Evolutionary conservation across 2,329 filamentous ascomycete genomes (phyloP), one percentile per base, ranked within the genome.

Genomic region (Cercospora janseana): DNA sequence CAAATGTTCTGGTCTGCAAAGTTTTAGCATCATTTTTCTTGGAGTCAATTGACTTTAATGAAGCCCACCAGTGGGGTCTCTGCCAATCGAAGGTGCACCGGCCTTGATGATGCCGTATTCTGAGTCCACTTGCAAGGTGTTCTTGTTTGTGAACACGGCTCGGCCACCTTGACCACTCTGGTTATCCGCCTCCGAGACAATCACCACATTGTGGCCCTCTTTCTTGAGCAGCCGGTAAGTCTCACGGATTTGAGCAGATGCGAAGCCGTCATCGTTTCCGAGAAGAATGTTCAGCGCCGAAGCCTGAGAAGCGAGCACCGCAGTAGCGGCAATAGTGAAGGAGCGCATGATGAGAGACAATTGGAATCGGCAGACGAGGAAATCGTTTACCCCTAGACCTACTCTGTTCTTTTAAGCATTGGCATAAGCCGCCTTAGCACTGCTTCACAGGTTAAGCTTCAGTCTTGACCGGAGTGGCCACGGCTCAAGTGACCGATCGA

Each of bases 1-100:
- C 77, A 82, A 55, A 82, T 79, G 52, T 79, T 72, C 45, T 68
- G 68, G 49, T 81, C 76, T 15, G 64, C 4, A 13, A 2, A 13
- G 26, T 10, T 13, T 27, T 27, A 26, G 18, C n/a, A 13, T 47
- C 6, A 13, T 16, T 15, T 24, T 15, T 6, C 6, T 23, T 32
- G 23, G 4, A 31, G 28, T 31, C n/a, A n/a, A 31, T 31, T 12
- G 12, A 31, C 6, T 13, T 31, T 31, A 31, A 31, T 10, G 20
- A n/a, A 40, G 12, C 27, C 26, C 16, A 44, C 47, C 34, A 20
- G 31, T 61, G 9, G 77, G 78, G 56, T 81, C 78, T 12, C 66
- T 69, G 37, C 80, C 79, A 18, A 79, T 57, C 0, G 74, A 73
- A 3, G 75, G 75, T 1, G 72, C 67, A 4, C 76, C 76, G 2